Evolutionary conservation across 1,284 basidiomycete species (phyloP).

Genomic region (Irpex sp.): DNA sequence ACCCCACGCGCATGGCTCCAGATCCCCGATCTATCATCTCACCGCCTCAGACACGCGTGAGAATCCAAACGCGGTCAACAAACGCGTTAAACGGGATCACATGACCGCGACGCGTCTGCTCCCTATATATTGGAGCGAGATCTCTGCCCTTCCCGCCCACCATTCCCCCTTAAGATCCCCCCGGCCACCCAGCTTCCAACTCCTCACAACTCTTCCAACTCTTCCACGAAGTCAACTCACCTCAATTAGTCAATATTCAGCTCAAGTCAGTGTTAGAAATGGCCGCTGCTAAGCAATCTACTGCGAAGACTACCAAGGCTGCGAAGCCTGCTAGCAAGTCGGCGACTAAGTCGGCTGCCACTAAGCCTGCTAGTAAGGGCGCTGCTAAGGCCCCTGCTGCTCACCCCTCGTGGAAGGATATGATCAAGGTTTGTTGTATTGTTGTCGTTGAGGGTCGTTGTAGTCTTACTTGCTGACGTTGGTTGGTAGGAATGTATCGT

Average conservation of each 20-base stretch:
- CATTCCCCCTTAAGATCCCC: slow-evolving; percentile 15
- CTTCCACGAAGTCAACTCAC: background rate
- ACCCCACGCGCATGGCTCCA: background rate
- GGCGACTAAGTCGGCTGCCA: slow-evolving; percentile 22
- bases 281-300: slow-evolving; percentile 13
- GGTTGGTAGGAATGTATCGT: slow-evolving; percentile 73
- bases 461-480: slow-evolving; percentile 17
- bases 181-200: slow-evolving; percentile 11
- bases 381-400: slow-evolving; percentile 25
- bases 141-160: slow-evolving; percentile 14
- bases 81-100: slow-evolving; percentile 27
- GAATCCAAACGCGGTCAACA: slow-evolving; percentile 30
- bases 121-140: slow-evolving; percentile 26
- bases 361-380: slow-evolving; percentile 34
- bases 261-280: slow-evolving; percentile 14
- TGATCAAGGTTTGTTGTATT: slow-evolving; percentile 62
- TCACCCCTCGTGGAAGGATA: slow-evolving; percentile 73
- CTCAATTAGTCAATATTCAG: slow-evolving; percentile 6
- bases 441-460: background rate
- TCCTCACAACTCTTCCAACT: slow-evolving; percentile 8
- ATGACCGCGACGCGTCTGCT: slow-evolving; percentile 31
- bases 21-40: background rate
- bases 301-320: slow-evolving; percentile 35
- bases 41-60: background rate
- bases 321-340: slow-evolving; percentile 38